Evolutionary conservation across 148 eudicot species (phyloP).

Genomic region (Polygonum aviculare): DNA sequence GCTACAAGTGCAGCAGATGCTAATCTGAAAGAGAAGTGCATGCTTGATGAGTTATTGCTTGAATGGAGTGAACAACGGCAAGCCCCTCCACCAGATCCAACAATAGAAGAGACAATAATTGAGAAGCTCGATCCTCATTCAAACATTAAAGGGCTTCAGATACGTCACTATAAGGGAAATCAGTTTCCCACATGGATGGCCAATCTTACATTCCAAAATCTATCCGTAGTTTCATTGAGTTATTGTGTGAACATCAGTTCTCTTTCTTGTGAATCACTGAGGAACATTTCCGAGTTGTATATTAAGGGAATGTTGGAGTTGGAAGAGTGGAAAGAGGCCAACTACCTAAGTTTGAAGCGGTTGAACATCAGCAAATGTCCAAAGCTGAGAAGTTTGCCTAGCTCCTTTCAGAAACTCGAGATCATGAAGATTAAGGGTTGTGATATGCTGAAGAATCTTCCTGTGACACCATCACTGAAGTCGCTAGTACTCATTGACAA

Average conservation of each 20-base stretch:
- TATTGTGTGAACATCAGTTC: constrained; percentile 17
- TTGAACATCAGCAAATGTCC: constrained; percentile 18
- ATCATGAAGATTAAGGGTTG: constrained; percentile 22
- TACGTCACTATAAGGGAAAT: constrained; percentile 19
- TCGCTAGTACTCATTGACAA: constrained; percentile 1
- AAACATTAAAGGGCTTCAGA: constrained; percentile 15
- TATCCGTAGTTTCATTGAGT: constrained; percentile 10
- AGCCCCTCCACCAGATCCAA: background rate
- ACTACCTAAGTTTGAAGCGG: background rate
- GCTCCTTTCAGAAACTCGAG: constrained; percentile 9
- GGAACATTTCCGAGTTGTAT: constrained; percentile 9
- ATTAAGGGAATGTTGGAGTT: constrained; percentile 26
- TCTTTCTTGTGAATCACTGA: constrained; percentile 16
- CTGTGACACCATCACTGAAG: constrained; percentile 10
- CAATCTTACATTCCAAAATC: background rate
- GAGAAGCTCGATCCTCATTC: constrained; percentile 20
- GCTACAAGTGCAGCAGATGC: background rate
- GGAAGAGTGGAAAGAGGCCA: background rate
- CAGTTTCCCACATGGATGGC: constrained; percentile 1
- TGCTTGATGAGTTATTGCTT: background rate
- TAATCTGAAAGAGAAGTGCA: background rate
- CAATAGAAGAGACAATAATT: constrained; percentile 19
- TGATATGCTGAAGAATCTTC: constrained; percentile 16
- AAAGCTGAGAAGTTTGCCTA: constrained; percentile 9
- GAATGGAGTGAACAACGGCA: background rate